A percentile compares a stretch with the other conserved stretches of the same genome.
These are phyloP conservation scores for Candida caryicola DNA, from an alignment of 805 yeast species.

Conservation along the genomic window DNA sequence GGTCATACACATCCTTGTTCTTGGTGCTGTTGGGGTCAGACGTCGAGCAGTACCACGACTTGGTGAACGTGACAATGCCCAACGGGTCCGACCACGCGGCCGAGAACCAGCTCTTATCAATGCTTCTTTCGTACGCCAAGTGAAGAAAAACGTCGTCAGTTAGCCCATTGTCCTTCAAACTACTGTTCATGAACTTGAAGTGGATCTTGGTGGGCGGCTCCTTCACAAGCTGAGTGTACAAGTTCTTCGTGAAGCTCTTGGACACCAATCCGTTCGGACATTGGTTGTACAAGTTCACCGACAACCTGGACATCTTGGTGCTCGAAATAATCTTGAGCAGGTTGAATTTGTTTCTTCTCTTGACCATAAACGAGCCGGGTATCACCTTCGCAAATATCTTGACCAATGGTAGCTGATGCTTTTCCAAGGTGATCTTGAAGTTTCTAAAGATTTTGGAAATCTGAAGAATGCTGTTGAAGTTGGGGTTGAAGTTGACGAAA, in stretches of 20 bases:
- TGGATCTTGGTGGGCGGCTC: slow-evolving; percentile 37
- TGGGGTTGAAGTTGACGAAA: slow-evolving; percentile 45
- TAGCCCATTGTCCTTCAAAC: slow-evolving; percentile 19
- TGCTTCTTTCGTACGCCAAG: slow-evolving; percentile 78
- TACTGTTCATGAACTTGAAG: slow-evolving; percentile 32
- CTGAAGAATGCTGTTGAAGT: slow-evolving; percentile 44
- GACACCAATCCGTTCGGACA: slow-evolving; percentile 38
- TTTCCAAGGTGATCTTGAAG: slow-evolving; percentile 38
- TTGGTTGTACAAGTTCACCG: slow-evolving; percentile 57
- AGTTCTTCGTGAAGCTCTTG: slow-evolving; percentile 10
- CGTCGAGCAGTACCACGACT: slow-evolving; percentile 57
- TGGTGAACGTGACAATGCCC: slow-evolving; percentile 60
- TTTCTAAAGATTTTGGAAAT: slow-evolving; percentile 46
- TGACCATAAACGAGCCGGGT: slow-evolving; percentile 28
- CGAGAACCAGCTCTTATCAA: slow-evolving; percentile 78
- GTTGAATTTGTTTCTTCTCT: slow-evolving; percentile 14
- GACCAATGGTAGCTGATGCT: slow-evolving; percentile 41
- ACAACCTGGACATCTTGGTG: slow-evolving; percentile 40
- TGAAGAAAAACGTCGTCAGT: slow-evolving; percentile 79
- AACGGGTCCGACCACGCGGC: slow-evolving; percentile 89
- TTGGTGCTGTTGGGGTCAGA: slow-evolving; percentile 9
- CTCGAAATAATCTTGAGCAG: slow-evolving; percentile 28
- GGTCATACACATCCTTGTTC: slow-evolving; percentile 20
- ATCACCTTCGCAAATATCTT: slow-evolving; percentile 36
- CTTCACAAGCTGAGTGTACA: slow-evolving; percentile 33